phyloP scores from a whole-genome alignment of 148 eudicot genomes.

The Selenicereus undatus region DNA sequence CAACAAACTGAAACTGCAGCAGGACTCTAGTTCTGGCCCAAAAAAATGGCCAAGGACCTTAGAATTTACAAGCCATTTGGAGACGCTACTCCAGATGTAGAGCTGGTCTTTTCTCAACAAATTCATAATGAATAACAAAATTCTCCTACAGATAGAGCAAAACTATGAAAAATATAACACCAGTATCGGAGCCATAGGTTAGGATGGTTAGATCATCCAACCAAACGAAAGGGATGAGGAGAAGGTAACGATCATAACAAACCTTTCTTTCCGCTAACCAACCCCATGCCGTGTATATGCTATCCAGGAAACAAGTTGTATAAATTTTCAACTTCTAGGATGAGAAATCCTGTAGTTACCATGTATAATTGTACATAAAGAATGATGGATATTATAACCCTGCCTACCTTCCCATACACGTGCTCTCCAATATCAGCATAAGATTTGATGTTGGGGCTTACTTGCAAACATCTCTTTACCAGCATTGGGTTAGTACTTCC shows the following conservation, averaged over 20 bases:
- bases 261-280: constrained; percentile 35
- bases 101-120: too few relatives aligned
- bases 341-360: constrained; percentile 43
- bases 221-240: constrained; percentile 56
- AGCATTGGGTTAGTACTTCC: too few relatives aligned
- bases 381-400: constrained; percentile 22
- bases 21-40: too few relatives aligned
- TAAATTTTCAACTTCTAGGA: constrained; percentile 51
- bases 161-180: constrained; percentile 44
- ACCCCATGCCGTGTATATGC: neutral
- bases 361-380: constrained; percentile 39
- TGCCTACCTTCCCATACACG: constrained; percentile 32
- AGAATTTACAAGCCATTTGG: too few relatives aligned
- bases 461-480: constrained; percentile 30
- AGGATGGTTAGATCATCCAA: constrained; percentile 39
- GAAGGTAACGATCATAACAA: constrained; percentile 37
- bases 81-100: too few relatives aligned
- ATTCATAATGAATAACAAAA: too few relatives aligned
- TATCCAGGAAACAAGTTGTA: constrained; percentile 31
- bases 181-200: constrained; percentile 50
- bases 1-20: too few relatives aligned
- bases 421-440: constrained; percentile 37
- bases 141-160: constrained; percentile 49
- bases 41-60: too few relatives aligned
- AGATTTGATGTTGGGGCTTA: constrained; percentile 21